Base-by-base conservation (phyloP, 108 stramenopile genomes). In the Cyclostephanos tholiformis region DNA sequence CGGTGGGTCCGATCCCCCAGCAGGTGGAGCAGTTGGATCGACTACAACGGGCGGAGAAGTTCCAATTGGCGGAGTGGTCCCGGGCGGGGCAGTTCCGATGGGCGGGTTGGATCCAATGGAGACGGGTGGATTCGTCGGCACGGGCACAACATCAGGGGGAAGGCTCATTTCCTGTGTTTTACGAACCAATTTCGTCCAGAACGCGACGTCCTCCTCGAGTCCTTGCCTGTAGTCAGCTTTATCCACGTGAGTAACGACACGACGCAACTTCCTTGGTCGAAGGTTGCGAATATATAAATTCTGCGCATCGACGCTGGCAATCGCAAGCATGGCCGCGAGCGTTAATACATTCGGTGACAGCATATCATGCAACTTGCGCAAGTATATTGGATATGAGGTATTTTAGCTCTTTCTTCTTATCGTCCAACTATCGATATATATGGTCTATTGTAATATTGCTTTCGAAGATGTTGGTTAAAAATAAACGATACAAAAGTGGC, bases 161-260 rank as follows among this genome's bases (percentile, higher is more conserved):
- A 60, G n/a, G 16, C 59, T 60, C 59, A 60, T 60, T 2, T 38
- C 9, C 30, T 60, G 59, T n/a, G 59, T 38, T 60, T 36, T 60
- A 32, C 59, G 59, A 60, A 29, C 30, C 59, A 60, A 35, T 2
- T 36, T 60, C 35, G 59, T 60, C 27, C 27, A 60, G 30, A 60
- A 60, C 17, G 6, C 59, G 17, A 60, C 59, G 35, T 60, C 59
- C 30, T 60, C 59, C 30, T 60, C 59, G 35, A 60, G 59, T 35
- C 27, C 30, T 17, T 36, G 0, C 16, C 38, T 60, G 53, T 55
- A 1, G 10, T 55, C 53, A 1, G 10, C 53, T 25, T 55, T 25
- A 10, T 10, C 27, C 1, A 55, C 23, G 25, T 55, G 53, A 55
- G 9, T 8, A 27, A 23, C 12, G 53, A 1, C 53, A 17, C 59